A percentile compares a stretch with the other conserved stretches of the same genome.
These are phyloP conservation scores for Globisporangium yorkense DNA, from an alignment of 352 stramenopile genomes.

Conservation along the genomic window DNA sequence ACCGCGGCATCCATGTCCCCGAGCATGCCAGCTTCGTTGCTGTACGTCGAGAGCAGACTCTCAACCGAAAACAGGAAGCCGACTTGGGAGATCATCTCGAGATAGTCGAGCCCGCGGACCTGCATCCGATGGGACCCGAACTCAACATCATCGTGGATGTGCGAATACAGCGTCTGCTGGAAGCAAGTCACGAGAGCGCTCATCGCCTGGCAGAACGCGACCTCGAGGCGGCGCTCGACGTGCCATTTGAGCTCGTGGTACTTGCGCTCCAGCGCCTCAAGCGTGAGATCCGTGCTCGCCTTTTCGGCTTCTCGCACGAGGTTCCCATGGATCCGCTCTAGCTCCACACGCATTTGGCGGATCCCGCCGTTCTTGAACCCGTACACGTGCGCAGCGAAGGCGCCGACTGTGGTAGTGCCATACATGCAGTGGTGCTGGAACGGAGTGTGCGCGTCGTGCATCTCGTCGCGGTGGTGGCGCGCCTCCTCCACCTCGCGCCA, in stretches of 20 bases:
- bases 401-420: slow-evolving; percentile 72
- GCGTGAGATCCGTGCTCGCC: slow-evolving; percentile 57
- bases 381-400: slow-evolving; percentile 82
- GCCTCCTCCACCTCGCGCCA: slow-evolving; percentile 11
- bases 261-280: slow-evolving; percentile 67
- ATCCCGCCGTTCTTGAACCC: slow-evolving; percentile 74
- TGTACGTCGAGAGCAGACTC: slow-evolving; percentile 80
- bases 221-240: slow-evolving; percentile 74
- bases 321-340: slow-evolving; percentile 42
- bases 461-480: slow-evolving; percentile 5
- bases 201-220: slow-evolving; percentile 80
- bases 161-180: slow-evolving; percentile 78
- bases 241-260: slow-evolving; percentile 83
- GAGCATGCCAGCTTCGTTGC: slow-evolving; percentile 80
- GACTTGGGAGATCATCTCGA: slow-evolving; percentile 60
- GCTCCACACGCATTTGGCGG: slow-evolving; percentile 64
- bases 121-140: slow-evolving; percentile 30
- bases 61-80: slow-evolving; percentile 84
- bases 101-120: slow-evolving; percentile 44
- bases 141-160: slow-evolving; percentile 47
- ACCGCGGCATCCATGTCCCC: slow-evolving; percentile 80
- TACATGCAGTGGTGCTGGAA: slow-evolving; percentile 69
- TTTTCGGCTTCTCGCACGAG: slow-evolving; percentile 50
- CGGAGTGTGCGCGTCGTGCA: slow-evolving; percentile 8
- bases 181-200: slow-evolving; percentile 81